Percentiles rank a stretch among this genome's conserved stretches.
Evolutionary conservation across 176 grass and related monocot species (phyloP).

Genomic region (Rhipidocladum racemiflorum): DNA sequence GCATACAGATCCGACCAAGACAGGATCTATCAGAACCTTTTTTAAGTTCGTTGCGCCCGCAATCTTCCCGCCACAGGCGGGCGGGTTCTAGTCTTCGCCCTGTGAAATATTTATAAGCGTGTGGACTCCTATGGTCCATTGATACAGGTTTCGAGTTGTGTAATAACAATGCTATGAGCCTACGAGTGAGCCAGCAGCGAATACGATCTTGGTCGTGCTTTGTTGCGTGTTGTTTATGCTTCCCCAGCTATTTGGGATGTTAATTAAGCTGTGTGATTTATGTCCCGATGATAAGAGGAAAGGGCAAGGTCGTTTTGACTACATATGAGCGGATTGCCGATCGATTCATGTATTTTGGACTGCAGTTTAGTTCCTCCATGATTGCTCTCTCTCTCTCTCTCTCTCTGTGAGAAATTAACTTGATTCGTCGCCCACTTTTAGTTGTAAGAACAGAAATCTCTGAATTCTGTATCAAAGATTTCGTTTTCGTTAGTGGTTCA

Average conservation of each 20-base stretch:
- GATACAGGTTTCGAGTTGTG: background rate
- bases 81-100: background rate
- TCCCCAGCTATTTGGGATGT: background rate
- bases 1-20: slow-evolving; percentile 54
- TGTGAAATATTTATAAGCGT: slow-evolving; percentile 36
- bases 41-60: slow-evolving; percentile 26
- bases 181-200: background rate
- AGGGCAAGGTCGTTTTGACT: background rate
- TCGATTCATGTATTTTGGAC: background rate
- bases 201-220: slow-evolving; percentile 28
- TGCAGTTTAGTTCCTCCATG: background rate
- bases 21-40: slow-evolving; percentile 51
- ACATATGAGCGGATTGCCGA: background rate
- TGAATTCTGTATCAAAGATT: background rate
- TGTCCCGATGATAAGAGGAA: background rate
- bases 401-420: no score
- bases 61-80: background rate
- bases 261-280: background rate
- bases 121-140: background rate
- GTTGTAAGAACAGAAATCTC: background rate
- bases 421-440: background rate
- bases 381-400: no score
- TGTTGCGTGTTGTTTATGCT: background rate
- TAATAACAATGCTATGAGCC: slow-evolving; percentile 21
- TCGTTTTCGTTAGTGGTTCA: no score